Base-by-base conservation (phyloP, 2,329 filamentous ascomycete species). In the Aspergillus versicolor region DNA sequence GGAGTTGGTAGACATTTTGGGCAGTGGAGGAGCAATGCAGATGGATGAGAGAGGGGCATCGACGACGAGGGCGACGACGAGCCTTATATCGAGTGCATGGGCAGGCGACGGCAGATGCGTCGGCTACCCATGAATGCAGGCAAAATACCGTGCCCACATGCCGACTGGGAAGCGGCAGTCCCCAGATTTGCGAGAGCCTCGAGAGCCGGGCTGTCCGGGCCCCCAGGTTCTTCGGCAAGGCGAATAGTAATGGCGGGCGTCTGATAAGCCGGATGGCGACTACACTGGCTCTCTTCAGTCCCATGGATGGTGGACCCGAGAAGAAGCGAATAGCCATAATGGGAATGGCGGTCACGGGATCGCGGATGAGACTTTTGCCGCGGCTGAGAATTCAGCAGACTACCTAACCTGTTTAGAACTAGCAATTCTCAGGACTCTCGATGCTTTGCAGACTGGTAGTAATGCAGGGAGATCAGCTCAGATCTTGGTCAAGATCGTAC, bases 101-200 rank as follows among this genome's bases (percentile, higher is more conserved):
- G 48, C 42, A 22, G 41, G 49, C 42, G 58, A 63, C 64, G 64
- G 64, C 64, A 66, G 62, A 65, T 65, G 57, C 22, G 52, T 64
- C 64, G 64, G 64, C 63, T 45, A 34, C 40, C 49, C 57, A 40
- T 41, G 47, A 44, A 49, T 44, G 48, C 5, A n/a, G 17, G 24
- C 9, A 40, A 19, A 52, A 37, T 54, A 46, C 57, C 57, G 57
- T 50, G 84, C 77, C 54, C 40, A 59, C 49, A 46, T 59, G 57
- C 57, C 57, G 57, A 54, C 51, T 44, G 37, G 21, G 21, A 30
- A 8, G 27, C 32, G 44, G 44, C 44, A 47, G 27, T 47, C 44
- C 44, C 44, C 44, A 47, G 44, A 47, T 47, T 15, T 30, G 13
- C 44, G 3, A 19, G n/a, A 30, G 27, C 27, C 27, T 30, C 27